phyloP scores from a whole-genome alignment of 2,329 filamentous ascomycete genomes.

The Stagonosporopsis vannaccii region DNA sequence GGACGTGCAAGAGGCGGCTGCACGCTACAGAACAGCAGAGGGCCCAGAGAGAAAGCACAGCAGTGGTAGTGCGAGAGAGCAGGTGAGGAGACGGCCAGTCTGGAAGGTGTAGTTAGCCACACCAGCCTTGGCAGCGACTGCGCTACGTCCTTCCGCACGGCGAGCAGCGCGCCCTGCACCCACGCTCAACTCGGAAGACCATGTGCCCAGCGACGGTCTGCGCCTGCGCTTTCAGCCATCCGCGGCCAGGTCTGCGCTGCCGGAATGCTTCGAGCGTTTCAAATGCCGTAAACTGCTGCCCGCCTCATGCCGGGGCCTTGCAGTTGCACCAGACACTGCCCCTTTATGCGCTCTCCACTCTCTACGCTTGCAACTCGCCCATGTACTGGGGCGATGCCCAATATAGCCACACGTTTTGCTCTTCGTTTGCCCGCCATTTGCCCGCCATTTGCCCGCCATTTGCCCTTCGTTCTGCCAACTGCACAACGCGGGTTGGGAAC shows the following conservation, averaged over 20 bases:
- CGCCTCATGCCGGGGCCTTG: constrained; percentile 28
- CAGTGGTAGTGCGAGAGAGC: constrained; percentile 30
- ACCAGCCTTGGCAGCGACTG: constrained; percentile 4
- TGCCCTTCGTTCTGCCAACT: background rate
- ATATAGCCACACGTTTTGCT: background rate
- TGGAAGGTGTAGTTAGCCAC: constrained; percentile 14
- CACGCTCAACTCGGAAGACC: constrained; percentile 8
- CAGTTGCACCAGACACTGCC: constrained; percentile 22
- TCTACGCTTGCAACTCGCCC: background rate
- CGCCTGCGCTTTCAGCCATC: constrained; percentile 1
- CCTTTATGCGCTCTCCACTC: constrained; percentile 35
- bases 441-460: background rate
- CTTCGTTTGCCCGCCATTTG: background rate
- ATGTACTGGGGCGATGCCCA: constrained; percentile 2
- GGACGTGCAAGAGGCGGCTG: constrained; percentile 35
- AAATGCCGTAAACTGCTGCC: constrained; percentile 26
- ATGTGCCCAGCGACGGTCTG: constrained; percentile 18
- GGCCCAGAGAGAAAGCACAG: constrained; percentile 37
- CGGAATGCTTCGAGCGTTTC: constrained; percentile 27
- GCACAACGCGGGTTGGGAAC: background rate
- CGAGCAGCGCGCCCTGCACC: constrained; percentile 12
- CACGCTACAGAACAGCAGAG: constrained; percentile 39
- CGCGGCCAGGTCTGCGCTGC: constrained; percentile 14
- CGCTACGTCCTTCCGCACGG: constrained; percentile 14
- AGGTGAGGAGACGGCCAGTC: constrained; percentile 29